phyloP scores from a whole-genome alignment of 2,329 filamentous ascomycete species.

The Endothia cerciana region DNA sequence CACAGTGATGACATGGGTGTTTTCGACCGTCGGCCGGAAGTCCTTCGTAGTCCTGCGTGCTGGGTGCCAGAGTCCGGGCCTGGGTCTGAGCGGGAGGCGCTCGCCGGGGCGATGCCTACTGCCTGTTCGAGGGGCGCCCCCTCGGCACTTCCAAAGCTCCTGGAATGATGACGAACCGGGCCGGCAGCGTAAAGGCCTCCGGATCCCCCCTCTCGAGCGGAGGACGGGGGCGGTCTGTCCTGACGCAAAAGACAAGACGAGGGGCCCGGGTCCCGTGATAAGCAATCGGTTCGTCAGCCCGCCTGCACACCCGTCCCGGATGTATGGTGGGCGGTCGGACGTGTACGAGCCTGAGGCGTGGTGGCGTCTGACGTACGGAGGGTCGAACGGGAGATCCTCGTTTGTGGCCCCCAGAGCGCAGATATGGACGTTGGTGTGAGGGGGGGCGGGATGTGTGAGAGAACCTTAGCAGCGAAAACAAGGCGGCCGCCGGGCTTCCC shows the following conservation, averaged over 20 bases:
- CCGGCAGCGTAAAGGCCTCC: background rate
- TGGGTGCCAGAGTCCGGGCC: too few species aligned
- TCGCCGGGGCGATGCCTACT: background rate
- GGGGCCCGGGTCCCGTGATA: background rate
- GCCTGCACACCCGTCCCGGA: background rate
- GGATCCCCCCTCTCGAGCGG: background rate
- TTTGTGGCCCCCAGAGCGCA: slow-evolving; percentile 19
- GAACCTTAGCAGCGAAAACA: slow-evolving; percentile 15
- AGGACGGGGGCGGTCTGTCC: background rate
- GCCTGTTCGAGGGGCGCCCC: background rate
- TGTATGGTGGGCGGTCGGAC: slow-evolving; percentile 8
- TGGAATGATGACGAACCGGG: background rate
- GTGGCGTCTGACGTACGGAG: slow-evolving; percentile 17
- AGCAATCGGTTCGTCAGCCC: background rate
- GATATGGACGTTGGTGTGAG: slow-evolving; percentile 24
- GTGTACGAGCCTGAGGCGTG: background rate
- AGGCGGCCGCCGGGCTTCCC: slow-evolving; percentile 7
- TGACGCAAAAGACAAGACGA: background rate
- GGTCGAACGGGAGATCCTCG: slow-evolving; percentile 6
- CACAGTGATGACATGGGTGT: slow-evolving; percentile 17
- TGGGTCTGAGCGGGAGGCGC: background rate
- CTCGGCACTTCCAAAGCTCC: too few species aligned
- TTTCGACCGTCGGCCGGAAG: background rate
- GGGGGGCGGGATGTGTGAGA: slow-evolving; percentile 1
- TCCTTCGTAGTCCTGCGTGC: background rate